These are phyloP conservation scores for Pueraria montana DNA, from an alignment of 306 rosid genomes.

Conservation along the genomic window DNA sequence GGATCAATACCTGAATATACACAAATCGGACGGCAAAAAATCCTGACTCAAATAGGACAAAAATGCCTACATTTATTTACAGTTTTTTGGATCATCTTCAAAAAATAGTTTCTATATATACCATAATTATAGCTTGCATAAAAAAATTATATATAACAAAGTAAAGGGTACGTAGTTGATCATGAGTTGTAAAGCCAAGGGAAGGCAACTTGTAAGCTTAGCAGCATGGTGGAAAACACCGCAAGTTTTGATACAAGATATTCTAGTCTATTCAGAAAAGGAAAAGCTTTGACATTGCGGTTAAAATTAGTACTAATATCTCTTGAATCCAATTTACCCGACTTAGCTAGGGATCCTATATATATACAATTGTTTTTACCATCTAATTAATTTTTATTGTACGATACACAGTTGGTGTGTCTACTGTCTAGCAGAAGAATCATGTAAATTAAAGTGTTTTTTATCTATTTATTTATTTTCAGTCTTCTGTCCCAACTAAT, in stretches of 20 bases:
- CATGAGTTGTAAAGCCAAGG: constrained; percentile 46
- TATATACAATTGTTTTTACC: too few species aligned
- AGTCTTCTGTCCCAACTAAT: background rate
- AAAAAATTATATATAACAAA: background rate
- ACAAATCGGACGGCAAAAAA: constrained; percentile 34
- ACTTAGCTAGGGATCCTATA: too few species aligned
- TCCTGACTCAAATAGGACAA: constrained; percentile 40
- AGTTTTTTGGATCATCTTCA: background rate
- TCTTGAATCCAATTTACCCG: too few species aligned
- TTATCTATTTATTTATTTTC: background rate
- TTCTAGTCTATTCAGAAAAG: too few species aligned
- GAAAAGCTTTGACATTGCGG: too few species aligned
- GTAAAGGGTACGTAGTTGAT: background rate
- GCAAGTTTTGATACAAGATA: background rate
- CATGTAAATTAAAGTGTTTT: background rate
- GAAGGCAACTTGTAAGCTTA: background rate
- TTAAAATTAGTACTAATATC: too few species aligned
- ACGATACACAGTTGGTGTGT: too few species aligned
- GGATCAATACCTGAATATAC: constrained; percentile 12
- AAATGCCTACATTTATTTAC: background rate
- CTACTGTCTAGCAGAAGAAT: background rate
- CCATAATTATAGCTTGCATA: background rate
- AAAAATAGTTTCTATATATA: background rate
- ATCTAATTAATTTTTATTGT: too few species aligned
- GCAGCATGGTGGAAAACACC: constrained; percentile 31